Conservation (phyloP, 1,284 basidiomycete species). For the Marasmius oreades region DNA sequence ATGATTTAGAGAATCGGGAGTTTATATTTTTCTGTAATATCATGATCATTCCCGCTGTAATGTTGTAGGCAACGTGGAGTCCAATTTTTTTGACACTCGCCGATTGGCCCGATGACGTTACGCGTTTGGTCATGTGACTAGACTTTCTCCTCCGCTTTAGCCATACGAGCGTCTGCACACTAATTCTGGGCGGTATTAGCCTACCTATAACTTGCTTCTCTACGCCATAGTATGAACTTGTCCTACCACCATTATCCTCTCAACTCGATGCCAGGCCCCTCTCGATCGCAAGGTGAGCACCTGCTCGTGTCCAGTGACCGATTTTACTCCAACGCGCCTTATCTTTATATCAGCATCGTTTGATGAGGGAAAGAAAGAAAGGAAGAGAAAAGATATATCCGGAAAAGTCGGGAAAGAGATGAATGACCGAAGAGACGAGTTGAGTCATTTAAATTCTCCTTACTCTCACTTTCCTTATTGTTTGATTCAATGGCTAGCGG, state of each 20-base stretch:
- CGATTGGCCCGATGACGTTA: too few species aligned
- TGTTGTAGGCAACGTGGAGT: too few species aligned
- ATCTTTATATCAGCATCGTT: conserved; percentile 13
- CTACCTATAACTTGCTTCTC: too few species aligned
- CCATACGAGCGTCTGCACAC: too few species aligned
- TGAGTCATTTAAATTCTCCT: conserved; percentile 28
- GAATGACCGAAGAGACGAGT: conserved; percentile 71
- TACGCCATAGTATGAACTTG: conserved; percentile 11
- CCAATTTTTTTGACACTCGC: too few species aligned
- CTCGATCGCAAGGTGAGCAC: conserved; percentile 28
- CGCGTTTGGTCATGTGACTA: too few species aligned
- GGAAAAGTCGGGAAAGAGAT: conserved; percentile 68
- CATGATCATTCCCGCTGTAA: too few species aligned
- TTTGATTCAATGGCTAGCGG: conserved; percentile 30
- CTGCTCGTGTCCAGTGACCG: neutral
- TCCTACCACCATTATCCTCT: conserved; percentile 13
- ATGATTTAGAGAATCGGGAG: too few species aligned
- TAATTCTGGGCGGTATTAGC: too few species aligned
- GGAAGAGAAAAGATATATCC: conserved; percentile 62
- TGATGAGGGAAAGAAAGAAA: conserved; percentile 49
- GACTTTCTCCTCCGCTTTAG: too few species aligned
- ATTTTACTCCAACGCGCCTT: neutral
- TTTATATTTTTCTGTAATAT: too few species aligned
- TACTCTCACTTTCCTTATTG: neutral
- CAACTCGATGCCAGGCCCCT: conserved; percentile 27